A percentile compares a stretch with the other conserved stretches of the same genome.
These are phyloP conservation scores for Starmerella floricola DNA, from an alignment of 805 yeast species.

Conservation along the genomic window DNA sequence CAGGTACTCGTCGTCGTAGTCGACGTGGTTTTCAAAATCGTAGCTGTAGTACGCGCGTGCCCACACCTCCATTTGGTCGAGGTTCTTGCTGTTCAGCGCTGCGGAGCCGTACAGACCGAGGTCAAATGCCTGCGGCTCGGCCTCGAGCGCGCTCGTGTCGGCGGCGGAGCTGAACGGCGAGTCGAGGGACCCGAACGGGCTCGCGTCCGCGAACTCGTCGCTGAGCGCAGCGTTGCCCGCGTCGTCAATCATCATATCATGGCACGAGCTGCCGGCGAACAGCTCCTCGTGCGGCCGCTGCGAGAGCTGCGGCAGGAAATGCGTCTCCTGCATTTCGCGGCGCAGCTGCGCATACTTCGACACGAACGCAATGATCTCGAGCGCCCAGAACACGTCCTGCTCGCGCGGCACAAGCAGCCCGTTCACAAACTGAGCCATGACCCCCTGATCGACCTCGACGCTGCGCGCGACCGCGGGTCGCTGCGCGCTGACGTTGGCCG, in stretches of 20 bases:
- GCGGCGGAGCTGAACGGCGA: too few species aligned
- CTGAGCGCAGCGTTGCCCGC: too few species aligned
- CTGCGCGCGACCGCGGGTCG: not conserved
- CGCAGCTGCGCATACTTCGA: conserved; percentile 80
- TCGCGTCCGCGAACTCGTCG: not conserved
- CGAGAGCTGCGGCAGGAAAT: conserved; percentile 60
- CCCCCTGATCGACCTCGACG: conserved; percentile 24
- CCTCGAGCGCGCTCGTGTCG: too few species aligned
- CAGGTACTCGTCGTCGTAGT: conserved; percentile 36
- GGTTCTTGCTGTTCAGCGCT: too few species aligned
- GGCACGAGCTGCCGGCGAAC: conserved; percentile 4
- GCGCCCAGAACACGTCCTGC: conserved; percentile 88
- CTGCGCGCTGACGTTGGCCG: too few species aligned
- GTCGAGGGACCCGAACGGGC: not conserved
- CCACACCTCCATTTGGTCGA: not conserved
- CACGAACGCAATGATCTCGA: conserved; percentile 82
- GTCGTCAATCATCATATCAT: conserved; percentile 6
- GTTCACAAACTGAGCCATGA: conserved; percentile 41
- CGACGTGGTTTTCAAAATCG: conserved; percentile 27
- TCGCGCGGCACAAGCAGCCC: conserved; percentile 81
- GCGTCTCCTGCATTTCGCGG: conserved; percentile 59
- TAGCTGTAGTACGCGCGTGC: conserved; percentile 24
- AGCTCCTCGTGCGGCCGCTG: conserved; percentile 23
- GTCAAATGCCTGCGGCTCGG: too few species aligned
- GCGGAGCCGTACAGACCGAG: too few species aligned